Conservation (phyloP, 2,329 filamentous ascomycete species). For the Ophiosphaerella narmari region DNA sequence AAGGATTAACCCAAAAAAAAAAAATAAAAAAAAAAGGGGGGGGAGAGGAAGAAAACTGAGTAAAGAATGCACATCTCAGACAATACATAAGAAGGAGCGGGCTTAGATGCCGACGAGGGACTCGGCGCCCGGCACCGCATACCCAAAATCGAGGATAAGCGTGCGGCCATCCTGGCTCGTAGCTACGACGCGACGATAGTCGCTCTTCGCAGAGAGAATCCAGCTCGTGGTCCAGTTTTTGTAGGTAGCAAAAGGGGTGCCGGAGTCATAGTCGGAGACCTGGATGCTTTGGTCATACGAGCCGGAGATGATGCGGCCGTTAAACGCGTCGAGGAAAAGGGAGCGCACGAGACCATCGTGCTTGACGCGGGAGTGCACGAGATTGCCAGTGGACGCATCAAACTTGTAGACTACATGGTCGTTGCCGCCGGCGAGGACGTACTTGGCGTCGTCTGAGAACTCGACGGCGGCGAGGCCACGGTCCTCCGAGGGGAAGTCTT, state of each 20-base stretch:
- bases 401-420: conserved; percentile 96
- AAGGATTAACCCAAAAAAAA: too few relatives aligned
- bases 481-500: conserved; percentile 87
- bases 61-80: too few relatives aligned
- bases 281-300: conserved; percentile 96
- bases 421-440: conserved; percentile 91
- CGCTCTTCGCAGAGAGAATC: conserved; percentile 94
- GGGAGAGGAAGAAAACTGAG: too few relatives aligned
- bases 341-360: conserved; percentile 87
- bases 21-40: too few relatives aligned
- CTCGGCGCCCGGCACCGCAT: conserved; percentile 59
- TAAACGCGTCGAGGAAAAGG: conserved; percentile 85
- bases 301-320: conserved; percentile 84
- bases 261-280: conserved; percentile 85
- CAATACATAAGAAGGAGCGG: too few relatives aligned
- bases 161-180: conserved; percentile 94
- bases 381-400: conserved; percentile 87
- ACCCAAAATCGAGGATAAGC: conserved; percentile 90
- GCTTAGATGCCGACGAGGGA: conserved; percentile 42
- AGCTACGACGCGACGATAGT: conserved; percentile 92
- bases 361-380: conserved; percentile 78
- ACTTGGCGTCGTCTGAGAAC: conserved; percentile 92
- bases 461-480: conserved; percentile 95
- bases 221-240: conserved; percentile 96
- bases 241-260: conserved; percentile 78